Base-by-base conservation (phyloP, 2,329 filamentous ascomycete genomes). In the Diaporthe eres region DNA sequence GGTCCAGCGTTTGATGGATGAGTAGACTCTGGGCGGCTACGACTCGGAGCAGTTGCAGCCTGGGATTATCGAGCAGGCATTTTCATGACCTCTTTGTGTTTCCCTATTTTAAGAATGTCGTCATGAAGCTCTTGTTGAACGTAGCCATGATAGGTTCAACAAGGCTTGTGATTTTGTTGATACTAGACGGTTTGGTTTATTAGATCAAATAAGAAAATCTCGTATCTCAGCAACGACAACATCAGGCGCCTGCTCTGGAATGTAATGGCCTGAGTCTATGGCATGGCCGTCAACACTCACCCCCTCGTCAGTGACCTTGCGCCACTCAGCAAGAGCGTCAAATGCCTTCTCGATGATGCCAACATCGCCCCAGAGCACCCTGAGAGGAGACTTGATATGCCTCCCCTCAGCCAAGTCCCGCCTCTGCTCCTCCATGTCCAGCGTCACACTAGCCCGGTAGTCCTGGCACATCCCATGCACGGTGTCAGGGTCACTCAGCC, bases 381-480 rank as follows among this genome's bases (percentile, higher is more conserved):
- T 81, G 49, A 91, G 39, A 2, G 89, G 88, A 63, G 84, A 85
- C 22, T 80, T 78, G 7, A 91, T 85, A 80, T 85, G 84, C 76
- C 82, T 83, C 0, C 86, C 87, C 1, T 81, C 80, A 9, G 82
- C 79, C 67, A 87, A 75, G 79, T 91, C 89, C 28, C 82, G 80
- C 74, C 85, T 84, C 55, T 88, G 85, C 79, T 88, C 86, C 2
- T 89, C 87, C 7, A 91, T 79, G 80, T 92, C 90, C 34, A 89
- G 78, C 0, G 85, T 87, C 19, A 87, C 88, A 7, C 85, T 85
- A 0, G 90, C 90, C 15, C 88, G 82, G 76, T 92, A 92, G 78
- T 92, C 90, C 77, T 91, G 85, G 76, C 89, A 90, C 82, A 87
- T 88, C 0, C 85, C 85, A 75, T 87, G 85, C 15, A 91, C 84